Conservation (phyloP, 2,329 filamentous ascomycete genomes). For the Lizonia empirigonia region DNA sequence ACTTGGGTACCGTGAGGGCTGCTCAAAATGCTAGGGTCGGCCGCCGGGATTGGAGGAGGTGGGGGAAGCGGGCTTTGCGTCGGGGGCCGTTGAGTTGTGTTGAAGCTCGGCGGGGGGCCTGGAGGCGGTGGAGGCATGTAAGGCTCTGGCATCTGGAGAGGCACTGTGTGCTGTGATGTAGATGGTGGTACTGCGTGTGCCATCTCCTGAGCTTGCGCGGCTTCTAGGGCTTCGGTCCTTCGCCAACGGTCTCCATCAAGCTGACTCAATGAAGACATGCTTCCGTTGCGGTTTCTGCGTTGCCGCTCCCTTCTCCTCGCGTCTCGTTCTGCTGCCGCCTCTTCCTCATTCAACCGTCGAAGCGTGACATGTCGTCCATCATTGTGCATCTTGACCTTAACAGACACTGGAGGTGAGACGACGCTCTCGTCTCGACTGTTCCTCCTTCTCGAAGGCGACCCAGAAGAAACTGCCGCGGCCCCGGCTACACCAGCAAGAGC, state of each 20-base stretch:
- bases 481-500: slow-evolving; percentile 35
- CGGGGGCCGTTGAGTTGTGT: slow-evolving; percentile 9
- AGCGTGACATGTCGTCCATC: slow-evolving; percentile 68
- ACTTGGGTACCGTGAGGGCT: slow-evolving; percentile 44
- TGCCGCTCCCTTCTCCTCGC: slow-evolving; percentile 57
- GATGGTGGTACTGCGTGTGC: slow-evolving; percentile 26
- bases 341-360: slow-evolving; percentile 64
- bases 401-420: slow-evolving; percentile 64
- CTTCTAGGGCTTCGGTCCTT: slow-evolving; percentile 46
- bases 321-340: slow-evolving; percentile 65
- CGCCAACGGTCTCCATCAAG: slow-evolving; percentile 48
- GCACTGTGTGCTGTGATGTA: slow-evolving; percentile 29
- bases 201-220: slow-evolving; percentile 42
- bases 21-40: slow-evolving; percentile 41
- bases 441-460: slow-evolving; percentile 40
- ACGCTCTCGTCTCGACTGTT: slow-evolving; percentile 51
- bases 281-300: slow-evolving; percentile 45
- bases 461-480: slow-evolving; percentile 32
- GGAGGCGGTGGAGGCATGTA: slow-evolving; percentile 40
- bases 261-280: slow-evolving; percentile 48
- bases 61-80: slow-evolving; percentile 34
- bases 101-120: slow-evolving; percentile 35
- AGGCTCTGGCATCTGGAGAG: slow-evolving; percentile 39
- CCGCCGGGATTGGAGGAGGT: slow-evolving; percentile 44
- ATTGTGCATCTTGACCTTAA: slow-evolving; percentile 69